A percentile compares a stretch with the other conserved stretches of the same genome.
phyloP scores from a whole-genome alignment of 306 rosid species.

The Myrica gale region DNA sequence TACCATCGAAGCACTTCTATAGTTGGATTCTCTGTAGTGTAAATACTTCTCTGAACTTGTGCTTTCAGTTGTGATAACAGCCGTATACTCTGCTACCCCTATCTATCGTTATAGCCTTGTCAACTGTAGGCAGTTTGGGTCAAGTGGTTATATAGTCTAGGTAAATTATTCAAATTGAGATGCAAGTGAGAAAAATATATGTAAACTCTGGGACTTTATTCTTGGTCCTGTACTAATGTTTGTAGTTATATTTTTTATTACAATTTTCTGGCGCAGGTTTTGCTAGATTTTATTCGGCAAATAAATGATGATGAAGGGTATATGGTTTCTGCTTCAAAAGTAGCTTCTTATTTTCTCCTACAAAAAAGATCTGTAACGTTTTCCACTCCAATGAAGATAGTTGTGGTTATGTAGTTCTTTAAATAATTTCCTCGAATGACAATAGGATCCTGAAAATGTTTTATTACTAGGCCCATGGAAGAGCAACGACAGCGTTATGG shows the following conservation, averaged over 20 bases:
- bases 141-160: not conserved
- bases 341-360: constrained; percentile 5
- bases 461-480: constrained; percentile 86
- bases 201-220: not conserved
- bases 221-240: not conserved
- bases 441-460: constrained; percentile 15
- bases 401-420: constrained; percentile 1
- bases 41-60: not conserved
- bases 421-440: not conserved
- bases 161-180: constrained; percentile 7
- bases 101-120: constrained; percentile 2
- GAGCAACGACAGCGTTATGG: constrained; percentile 97
- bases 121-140: not conserved
- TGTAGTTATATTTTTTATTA: constrained; percentile 4
- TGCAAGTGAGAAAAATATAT: constrained; percentile 19
- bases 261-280: constrained; percentile 59
- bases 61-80: not conserved
- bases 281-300: constrained; percentile 75
- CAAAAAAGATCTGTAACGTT: not conserved
- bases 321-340: constrained; percentile 17
- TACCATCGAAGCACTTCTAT: not conserved
- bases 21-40: not conserved
- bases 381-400: not conserved
- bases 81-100: not conserved
- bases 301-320: constrained; percentile 97